Percentiles rank a stretch among this genome's conserved stretches.
phyloP scores from a whole-genome alignment of 1,284 basidiomycete species.

The Abortiporus biennis region DNA sequence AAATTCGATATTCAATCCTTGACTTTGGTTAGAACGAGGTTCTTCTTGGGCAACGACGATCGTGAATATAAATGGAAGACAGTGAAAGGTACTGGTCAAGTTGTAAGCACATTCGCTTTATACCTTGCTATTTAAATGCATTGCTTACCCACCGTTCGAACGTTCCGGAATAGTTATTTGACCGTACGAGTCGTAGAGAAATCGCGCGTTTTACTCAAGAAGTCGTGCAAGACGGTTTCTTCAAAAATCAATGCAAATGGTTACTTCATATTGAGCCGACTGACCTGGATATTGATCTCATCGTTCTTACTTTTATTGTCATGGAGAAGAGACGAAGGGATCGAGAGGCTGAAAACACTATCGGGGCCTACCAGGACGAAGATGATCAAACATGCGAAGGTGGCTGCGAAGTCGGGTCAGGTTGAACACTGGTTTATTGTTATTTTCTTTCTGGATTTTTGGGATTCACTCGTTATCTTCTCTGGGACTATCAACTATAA shows the following conservation, averaged over 20 bases:
- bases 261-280: conserved; percentile 37
- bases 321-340: conserved; percentile 53
- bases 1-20: no score
- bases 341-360: no score
- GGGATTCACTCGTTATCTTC: no score
- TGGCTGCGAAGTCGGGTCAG: no score
- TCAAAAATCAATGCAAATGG: conserved; percentile 39
- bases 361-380: no score
- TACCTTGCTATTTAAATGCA: no score
- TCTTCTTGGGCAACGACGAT: conserved; percentile 44
- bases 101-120: conserved; percentile 25
- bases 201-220: conserved; percentile 33
- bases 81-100: conserved; percentile 32
- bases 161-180: conserved; percentile 28
- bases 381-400: no score
- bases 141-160: no score
- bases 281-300: conserved; percentile 40
- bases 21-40: conserved; percentile 43
- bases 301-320: conserved; percentile 45
- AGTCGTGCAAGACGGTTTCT: conserved; percentile 33
- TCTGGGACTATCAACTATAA: no score
- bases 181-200: conserved; percentile 29
- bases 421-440: no score
- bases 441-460: no score
- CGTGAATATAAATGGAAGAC: conserved; percentile 46